Conservation (phyloP, 805 yeast genomes). For the Candida argentea region DNA sequence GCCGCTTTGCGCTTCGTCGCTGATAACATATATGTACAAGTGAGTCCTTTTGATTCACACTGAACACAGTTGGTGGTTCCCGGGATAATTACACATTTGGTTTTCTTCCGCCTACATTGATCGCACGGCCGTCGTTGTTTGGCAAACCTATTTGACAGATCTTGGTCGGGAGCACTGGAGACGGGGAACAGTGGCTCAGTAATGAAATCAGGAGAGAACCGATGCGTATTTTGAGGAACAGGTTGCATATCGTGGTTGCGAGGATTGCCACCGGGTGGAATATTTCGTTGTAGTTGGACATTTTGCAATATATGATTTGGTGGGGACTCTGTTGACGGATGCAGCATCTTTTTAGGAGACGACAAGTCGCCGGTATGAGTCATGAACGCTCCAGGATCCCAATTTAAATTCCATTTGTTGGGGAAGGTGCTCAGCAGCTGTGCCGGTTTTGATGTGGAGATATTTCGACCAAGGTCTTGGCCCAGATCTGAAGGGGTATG, state of each 20-base stretch:
- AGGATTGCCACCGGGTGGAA: constrained; percentile 4
- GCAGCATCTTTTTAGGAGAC: constrained; percentile 22
- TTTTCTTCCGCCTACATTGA: constrained; percentile 72
- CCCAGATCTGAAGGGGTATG: no score
- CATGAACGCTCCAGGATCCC: constrained; percentile 26
- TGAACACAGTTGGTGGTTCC: constrained; percentile 57
- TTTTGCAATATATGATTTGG: constrained; percentile 18
- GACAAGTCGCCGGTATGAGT: constrained; percentile 21
- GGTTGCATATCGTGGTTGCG: background rate
- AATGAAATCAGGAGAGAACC: background rate
- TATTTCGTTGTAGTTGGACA: constrained; percentile 22
- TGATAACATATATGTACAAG: constrained; percentile 65
- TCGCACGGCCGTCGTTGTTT: constrained; percentile 66
- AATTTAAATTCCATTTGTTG: constrained; percentile 19
- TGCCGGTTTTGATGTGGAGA: no score
- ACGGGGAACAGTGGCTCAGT: background rate
- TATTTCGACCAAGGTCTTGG: no score
- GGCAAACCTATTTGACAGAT: constrained; percentile 5
- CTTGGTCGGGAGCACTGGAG: no score
- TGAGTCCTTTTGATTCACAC: constrained; percentile 64
- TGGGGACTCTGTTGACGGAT: constrained; percentile 2
- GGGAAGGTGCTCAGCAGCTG: no score
- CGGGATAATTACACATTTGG: constrained; percentile 64
- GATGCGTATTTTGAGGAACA: no score
- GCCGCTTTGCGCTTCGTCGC: constrained; percentile 31